Evolutionary conservation across 306 rosid genomes (phyloP).

Genomic region (Hippophae tibetana): DNA sequence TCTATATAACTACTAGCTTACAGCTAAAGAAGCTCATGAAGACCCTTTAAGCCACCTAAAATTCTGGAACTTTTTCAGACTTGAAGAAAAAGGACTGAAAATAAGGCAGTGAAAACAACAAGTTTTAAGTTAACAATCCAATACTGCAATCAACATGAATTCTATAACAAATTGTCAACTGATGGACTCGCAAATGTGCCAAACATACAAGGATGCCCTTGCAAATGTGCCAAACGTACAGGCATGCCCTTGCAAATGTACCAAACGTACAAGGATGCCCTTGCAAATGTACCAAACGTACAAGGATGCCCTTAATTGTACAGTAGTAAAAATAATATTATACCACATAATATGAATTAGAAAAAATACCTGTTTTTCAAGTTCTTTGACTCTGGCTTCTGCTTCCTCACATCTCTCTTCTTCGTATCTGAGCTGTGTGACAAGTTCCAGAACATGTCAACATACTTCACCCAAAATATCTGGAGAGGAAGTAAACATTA

Average conservation of each 20-base stretch:
- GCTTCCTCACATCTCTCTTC: constrained; percentile 77
- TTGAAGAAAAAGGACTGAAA: no score
- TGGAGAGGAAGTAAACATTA: constrained; percentile 10
- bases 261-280: not conserved
- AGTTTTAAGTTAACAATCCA: no score
- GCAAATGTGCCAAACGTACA: not conserved
- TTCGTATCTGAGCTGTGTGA: constrained; percentile 72
- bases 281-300: not conserved
- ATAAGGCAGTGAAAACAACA: no score
- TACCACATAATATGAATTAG: constrained; percentile 9
- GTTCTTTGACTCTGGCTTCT: constrained; percentile 79
- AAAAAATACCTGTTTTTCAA: constrained; percentile 75
- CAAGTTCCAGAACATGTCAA: constrained; percentile 15
- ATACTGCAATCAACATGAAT: no score
- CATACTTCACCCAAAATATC: constrained; percentile 15
- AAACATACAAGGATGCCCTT: not conserved
- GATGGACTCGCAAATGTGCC: not conserved
- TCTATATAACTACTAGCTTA: no score
- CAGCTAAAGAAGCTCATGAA: no score
- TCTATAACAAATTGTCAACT: no score
- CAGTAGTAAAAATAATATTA: not conserved
- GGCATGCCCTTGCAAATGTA: not conserved
- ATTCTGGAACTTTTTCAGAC: no score
- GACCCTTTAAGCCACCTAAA: no score
- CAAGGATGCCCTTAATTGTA: not conserved